These are phyloP conservation scores for Cladosporium sp. DNA, from an alignment of 2,329 filamentous ascomycete genomes.

Conservation along the genomic window DNA sequence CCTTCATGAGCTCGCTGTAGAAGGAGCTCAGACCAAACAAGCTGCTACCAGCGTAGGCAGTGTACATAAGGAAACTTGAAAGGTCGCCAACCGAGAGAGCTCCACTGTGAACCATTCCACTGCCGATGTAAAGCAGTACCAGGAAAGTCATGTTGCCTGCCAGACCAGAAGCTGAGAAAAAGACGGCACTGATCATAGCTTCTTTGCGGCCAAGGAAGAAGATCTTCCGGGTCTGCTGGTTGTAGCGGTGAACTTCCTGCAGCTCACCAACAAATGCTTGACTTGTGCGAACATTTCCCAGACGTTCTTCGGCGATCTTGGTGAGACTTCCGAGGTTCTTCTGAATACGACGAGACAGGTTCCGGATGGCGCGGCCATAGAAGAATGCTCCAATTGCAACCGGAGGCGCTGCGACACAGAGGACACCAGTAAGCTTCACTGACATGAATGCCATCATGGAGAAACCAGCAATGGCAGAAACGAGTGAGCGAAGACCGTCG, in stretches of 20 bases:
- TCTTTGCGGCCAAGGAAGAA: slow-evolving; percentile 83
- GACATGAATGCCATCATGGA: slow-evolving; percentile 94
- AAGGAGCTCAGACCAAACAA: slow-evolving; percentile 92
- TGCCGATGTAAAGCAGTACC: slow-evolving; percentile 81
- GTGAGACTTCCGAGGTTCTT: slow-evolving; percentile 87
- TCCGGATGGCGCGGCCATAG: slow-evolving; percentile 83
- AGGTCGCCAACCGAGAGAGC: slow-evolving; percentile 85
- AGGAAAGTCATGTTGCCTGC: slow-evolving; percentile 96
- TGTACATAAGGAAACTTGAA: slow-evolving; percentile 98
- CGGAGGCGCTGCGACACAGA: slow-evolving; percentile 82
- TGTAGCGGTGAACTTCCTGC: slow-evolving; percentile 85
- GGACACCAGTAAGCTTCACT: slow-evolving; percentile 77
- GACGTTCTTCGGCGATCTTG: slow-evolving; percentile 95
- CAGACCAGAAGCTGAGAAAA: slow-evolving; percentile 81
- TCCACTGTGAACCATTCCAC: slow-evolving; percentile 80
- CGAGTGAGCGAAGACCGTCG: slow-evolving; percentile 83
- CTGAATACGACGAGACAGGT: slow-evolving; percentile 85
- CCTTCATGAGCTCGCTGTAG: slow-evolving; percentile 98
- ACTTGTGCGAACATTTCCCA: slow-evolving; percentile 93
- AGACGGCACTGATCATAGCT: slow-evolving; percentile 80
- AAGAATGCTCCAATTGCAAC: slow-evolving; percentile 86
- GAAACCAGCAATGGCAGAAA: slow-evolving; percentile 85
- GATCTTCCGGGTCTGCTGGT: slow-evolving; percentile 83
- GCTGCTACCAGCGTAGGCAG: slow-evolving; percentile 76
- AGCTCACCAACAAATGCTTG: slow-evolving; percentile 94